These are phyloP conservation scores for Avicennia marina DNA, from an alignment of 257 asterid genomes.

Conservation along the genomic window DNA sequence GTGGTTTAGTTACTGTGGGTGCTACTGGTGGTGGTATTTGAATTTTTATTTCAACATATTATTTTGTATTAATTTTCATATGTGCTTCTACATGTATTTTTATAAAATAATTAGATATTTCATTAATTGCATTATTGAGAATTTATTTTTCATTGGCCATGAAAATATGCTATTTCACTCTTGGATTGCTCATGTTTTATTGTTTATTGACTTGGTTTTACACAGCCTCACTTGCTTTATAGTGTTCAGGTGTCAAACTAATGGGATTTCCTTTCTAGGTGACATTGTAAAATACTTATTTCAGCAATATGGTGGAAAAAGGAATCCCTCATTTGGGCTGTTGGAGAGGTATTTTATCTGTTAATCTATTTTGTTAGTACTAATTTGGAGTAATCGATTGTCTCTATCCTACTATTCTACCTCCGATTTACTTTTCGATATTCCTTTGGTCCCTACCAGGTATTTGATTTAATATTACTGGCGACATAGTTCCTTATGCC, in stretches of 20 bases:
- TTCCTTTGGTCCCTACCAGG: background rate
- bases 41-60: no score
- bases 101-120: background rate
- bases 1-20: background rate
- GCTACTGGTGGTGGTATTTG: no score
- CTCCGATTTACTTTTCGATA: background rate
- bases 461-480: background rate
- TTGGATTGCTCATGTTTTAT: no score
- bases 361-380: background rate
- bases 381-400: background rate
- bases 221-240: background rate
- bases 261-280: slow-evolving; percentile 32
- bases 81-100: background rate
- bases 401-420: background rate
- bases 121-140: background rate
- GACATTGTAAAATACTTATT: slow-evolving; percentile 68
- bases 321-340: slow-evolving; percentile 56
- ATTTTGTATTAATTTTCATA: no score
- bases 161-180: no score
- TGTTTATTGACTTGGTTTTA: background rate
- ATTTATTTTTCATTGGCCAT: slow-evolving; percentile 1
- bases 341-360: slow-evolving; percentile 51
- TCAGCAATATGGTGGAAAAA: slow-evolving; percentile 66
- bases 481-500: background rate
- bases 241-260: background rate